Conservation (phyloP, 345 rosid species). For the Eucalyptus lansdowneana region DNA sequence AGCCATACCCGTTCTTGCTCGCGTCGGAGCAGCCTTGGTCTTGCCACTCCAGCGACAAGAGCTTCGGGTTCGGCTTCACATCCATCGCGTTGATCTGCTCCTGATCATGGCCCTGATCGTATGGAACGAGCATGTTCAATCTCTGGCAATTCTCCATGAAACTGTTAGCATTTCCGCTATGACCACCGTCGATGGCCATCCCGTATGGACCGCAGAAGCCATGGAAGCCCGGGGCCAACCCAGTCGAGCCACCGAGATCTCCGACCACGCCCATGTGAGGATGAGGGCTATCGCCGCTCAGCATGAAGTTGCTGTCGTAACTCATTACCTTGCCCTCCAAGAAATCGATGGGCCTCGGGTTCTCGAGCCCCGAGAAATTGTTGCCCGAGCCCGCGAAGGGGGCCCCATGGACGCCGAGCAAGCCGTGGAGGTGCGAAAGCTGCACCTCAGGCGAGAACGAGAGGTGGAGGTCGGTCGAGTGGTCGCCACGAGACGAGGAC, state of each 20-base stretch:
- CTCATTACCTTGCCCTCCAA: neutral
- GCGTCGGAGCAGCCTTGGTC: conserved; percentile 49
- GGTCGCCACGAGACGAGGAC: neutral
- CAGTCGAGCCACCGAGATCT: conserved; percentile 1
- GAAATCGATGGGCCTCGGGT: conserved; percentile 4
- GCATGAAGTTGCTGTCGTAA: neutral
- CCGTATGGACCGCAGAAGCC: conserved; percentile 33
- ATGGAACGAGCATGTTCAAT: conserved; percentile 30
- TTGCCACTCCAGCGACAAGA: conserved; percentile 79
- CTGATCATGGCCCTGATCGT: conserved; percentile 17
- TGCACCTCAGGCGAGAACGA: conserved; percentile 38
- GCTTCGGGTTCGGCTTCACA: conserved; percentile 62
- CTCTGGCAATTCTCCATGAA: conserved; percentile 51
- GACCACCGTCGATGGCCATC: neutral
- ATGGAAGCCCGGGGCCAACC: conserved; percentile 13
- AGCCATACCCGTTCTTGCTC: conserved; percentile 33
- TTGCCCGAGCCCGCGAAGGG: neutral
- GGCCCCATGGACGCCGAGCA: neutral
- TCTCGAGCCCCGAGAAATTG: neutral
- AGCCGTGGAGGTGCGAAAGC: conserved; percentile 29
- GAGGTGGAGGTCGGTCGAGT: conserved; percentile 45
- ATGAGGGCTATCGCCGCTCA: neutral
- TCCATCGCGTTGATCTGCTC: conserved; percentile 11
- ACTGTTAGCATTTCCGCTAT: conserved; percentile 12
- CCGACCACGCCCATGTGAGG: neutral